Conservation (phyloP, 345 rosid species). For the Euphorbia lathyris region DNA sequence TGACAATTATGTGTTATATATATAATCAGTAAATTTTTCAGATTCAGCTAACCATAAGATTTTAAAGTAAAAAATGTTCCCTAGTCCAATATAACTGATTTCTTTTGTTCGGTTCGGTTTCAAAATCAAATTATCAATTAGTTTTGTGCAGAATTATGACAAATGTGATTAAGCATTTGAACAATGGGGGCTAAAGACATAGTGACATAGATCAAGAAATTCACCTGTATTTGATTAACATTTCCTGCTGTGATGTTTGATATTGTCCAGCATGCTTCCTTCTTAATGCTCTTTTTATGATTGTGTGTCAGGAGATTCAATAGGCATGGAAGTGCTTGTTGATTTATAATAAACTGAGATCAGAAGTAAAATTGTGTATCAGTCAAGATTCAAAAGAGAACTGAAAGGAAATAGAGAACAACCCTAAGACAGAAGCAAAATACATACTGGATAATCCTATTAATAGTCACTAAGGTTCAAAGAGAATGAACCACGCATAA, state of each 20-base stretch:
- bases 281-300: slow-evolving; percentile 30
- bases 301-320: slow-evolving; percentile 20
- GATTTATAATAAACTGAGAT: slow-evolving; percentile 25
- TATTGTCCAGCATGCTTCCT: slow-evolving; percentile 39
- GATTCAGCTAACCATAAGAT: too few relatives aligned
- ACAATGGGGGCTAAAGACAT: slow-evolving; percentile 6
- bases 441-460: too few relatives aligned
- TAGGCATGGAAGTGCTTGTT: slow-evolving; percentile 25
- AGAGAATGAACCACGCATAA: neutral
- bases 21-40: too few relatives aligned
- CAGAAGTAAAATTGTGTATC: neutral
- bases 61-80: too few relatives aligned
- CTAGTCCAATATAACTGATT: too few relatives aligned
- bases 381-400: slow-evolving; percentile 1
- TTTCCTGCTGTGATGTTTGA: slow-evolving; percentile 36
- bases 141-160: neutral
- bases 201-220: neutral
- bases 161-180: neutral
- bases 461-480: neutral
- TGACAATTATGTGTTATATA: too few relatives aligned
- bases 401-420: neutral
- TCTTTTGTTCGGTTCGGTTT: too few relatives aligned
- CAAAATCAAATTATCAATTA: too few relatives aligned
- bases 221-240: slow-evolving; percentile 31
- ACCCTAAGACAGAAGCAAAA: neutral